Conservation (phyloP, 768 basidiomycete species). For the Panellus pusillus region DNA sequence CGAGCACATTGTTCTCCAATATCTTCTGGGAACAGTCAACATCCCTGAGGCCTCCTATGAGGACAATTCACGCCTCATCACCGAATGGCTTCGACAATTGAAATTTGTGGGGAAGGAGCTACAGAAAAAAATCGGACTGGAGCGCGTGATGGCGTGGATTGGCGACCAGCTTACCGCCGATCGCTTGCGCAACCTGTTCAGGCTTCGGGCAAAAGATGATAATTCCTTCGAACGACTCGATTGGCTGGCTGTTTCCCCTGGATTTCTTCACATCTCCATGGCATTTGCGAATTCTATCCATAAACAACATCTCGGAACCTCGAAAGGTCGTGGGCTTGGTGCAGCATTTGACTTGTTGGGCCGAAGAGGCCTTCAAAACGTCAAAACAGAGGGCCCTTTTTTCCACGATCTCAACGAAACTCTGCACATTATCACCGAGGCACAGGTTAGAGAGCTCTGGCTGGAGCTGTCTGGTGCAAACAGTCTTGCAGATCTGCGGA, state of each 20-base stretch:
- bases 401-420: slow-evolving; percentile 37
- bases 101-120: too few species aligned
- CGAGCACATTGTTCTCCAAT: slow-evolving; percentile 8
- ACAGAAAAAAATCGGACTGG: too few species aligned
- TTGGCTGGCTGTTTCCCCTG: too few species aligned
- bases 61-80: too few species aligned
- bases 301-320: slow-evolving; percentile 40
- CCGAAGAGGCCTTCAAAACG: slow-evolving; percentile 29
- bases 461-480: too few species aligned
- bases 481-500: too few species aligned
- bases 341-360: slow-evolving; percentile 33
- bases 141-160: too few species aligned
- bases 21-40: not conserved
- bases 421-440: slow-evolving; percentile 36
- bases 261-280: slow-evolving; percentile 42
- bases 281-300: slow-evolving; percentile 40
- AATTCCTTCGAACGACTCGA: too few species aligned
- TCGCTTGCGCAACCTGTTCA: not conserved
- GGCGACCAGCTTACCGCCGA: not conserved
- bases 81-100: too few species aligned
- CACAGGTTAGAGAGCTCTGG: slow-evolving; percentile 38
- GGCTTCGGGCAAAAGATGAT: too few species aligned
- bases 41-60: not conserved
- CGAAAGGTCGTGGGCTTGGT: slow-evolving; percentile 25
- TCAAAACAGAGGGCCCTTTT: slow-evolving; percentile 31